Conservation (phyloP, 1,284 basidiomycete genomes). For the Mycosarcoma maydis region DNA sequence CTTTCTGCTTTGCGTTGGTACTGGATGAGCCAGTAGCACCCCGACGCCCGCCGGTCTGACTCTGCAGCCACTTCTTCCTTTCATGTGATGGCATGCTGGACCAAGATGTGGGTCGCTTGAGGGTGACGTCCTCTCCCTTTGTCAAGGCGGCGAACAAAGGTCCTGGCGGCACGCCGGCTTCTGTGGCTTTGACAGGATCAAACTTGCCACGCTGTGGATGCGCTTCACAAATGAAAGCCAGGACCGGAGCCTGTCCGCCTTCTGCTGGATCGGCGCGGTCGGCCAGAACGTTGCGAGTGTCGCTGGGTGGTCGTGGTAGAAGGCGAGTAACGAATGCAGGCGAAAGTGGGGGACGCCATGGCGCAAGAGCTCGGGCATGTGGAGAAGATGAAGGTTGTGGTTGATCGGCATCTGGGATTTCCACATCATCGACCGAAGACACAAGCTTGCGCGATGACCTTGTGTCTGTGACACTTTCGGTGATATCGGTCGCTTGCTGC, state of each 20-base stretch:
- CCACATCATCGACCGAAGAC: constrained; percentile 13
- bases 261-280: constrained; percentile 16
- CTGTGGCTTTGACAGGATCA: constrained; percentile 75
- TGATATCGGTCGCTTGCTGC: background rate
- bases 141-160: constrained; percentile 69
- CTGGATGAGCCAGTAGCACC: constrained; percentile 23
- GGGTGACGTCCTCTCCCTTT: constrained; percentile 68
- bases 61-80: constrained; percentile 52
- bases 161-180: constrained; percentile 76
- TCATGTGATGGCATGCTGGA: constrained; percentile 19
- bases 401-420: constrained; percentile 20
- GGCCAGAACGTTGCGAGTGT: constrained; percentile 20
- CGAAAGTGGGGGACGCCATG: constrained; percentile 29
- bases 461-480: background rate
- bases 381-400: background rate
- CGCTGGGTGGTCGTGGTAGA: constrained; percentile 14
- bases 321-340: constrained; percentile 33
- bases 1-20: constrained; percentile 67
- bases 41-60: constrained; percentile 69
- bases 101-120: constrained; percentile 65
- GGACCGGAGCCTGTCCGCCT: constrained; percentile 38
- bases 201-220: constrained; percentile 87
- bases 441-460: background rate
- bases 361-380: background rate
- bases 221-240: constrained; percentile 78